These are phyloP conservation scores for Teratosphaeria gauchensis DNA, from an alignment of 2,329 filamentous ascomycete genomes.

Conservation along the genomic window DNA sequence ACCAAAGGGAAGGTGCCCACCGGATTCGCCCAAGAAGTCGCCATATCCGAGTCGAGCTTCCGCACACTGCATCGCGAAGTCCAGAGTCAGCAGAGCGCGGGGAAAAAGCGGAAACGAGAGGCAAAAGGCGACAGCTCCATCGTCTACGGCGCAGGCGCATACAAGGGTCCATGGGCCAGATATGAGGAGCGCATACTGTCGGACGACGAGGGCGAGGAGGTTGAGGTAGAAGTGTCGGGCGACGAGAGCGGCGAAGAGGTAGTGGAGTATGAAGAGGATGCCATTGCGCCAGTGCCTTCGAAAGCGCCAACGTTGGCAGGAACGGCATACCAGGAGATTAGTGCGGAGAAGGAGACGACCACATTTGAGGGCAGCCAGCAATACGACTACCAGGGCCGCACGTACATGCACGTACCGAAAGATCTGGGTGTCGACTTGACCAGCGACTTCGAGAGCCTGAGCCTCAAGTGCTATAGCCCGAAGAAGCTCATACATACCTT, in stretches of 20 bases:
- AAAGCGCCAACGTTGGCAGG: conserved; percentile 39
- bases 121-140: conserved; percentile 74
- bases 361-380: conserved; percentile 76
- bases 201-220: conserved; percentile 56
- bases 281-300: conserved; percentile 48
- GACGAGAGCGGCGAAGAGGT: conserved; percentile 69
- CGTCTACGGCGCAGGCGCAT: conserved; percentile 77
- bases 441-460: conserved; percentile 64
- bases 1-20: conserved; percentile 48
- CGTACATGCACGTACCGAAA: conserved; percentile 95
- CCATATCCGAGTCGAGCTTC: conserved; percentile 84
- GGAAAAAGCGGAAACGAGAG: conserved; percentile 74
- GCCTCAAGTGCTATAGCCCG: conserved; percentile 56
- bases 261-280: conserved; percentile 61
- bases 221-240: conserved; percentile 54
- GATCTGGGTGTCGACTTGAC: conserved; percentile 76
- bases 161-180: conserved; percentile 89
- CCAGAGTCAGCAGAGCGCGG: conserved; percentile 36
- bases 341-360: conserved; percentile 57
- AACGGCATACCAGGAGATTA: conserved; percentile 41
- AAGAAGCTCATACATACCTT: conserved; percentile 90
- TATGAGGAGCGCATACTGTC: conserved; percentile 67
- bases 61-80: conserved; percentile 77
- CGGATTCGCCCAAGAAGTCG: conserved; percentile 78
- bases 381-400: conserved; percentile 88